Conservation (phyloP, 495 filamentous ascomycete genomes). For the Hypoxylon fragiforme region DNA sequence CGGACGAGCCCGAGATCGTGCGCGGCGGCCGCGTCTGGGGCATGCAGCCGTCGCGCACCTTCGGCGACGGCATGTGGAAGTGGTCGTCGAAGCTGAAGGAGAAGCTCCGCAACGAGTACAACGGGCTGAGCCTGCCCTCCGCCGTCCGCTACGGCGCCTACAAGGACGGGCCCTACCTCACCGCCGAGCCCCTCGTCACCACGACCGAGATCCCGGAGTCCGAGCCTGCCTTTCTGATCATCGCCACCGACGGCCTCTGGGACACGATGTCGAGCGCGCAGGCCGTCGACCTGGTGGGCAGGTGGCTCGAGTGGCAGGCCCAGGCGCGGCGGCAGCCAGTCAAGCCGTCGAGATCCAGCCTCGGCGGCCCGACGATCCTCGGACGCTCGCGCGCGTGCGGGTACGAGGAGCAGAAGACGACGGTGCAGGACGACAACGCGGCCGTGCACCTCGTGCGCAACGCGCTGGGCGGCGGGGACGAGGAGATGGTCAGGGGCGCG, state of each 20-base stretch:
- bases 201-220: constrained; percentile 53
- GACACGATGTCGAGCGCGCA: constrained; percentile 61
- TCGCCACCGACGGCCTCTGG: constrained; percentile 70
- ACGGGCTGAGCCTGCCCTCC: constrained; percentile 44
- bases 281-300: constrained; percentile 60
- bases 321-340: constrained; percentile 17
- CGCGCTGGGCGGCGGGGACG: constrained; percentile 61
- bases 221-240: constrained; percentile 58
- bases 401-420: constrained; percentile 30
- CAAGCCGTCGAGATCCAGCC: constrained; percentile 9
- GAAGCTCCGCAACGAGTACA: constrained; percentile 49
- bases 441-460: constrained; percentile 66
- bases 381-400: constrained; percentile 30
- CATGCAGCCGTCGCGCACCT: constrained; percentile 59
- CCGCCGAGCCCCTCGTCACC: constrained; percentile 64
- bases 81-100: constrained; percentile 55
- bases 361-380: constrained; percentile 24
- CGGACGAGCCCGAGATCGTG: constrained; percentile 58
- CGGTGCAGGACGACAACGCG: constrained; percentile 61
- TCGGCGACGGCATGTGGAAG: constrained; percentile 68
- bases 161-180: constrained; percentile 65
- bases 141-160: constrained; percentile 42
- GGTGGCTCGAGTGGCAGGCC: constrained; percentile 53
- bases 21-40: constrained; percentile 61
- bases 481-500: constrained; percentile 57